A percentile compares a stretch with the other conserved stretches of the same genome.
Evolutionary conservation across 805 yeast species (phyloP).

Genomic region (Wickerhamomyces kurtzmanii): DNA sequence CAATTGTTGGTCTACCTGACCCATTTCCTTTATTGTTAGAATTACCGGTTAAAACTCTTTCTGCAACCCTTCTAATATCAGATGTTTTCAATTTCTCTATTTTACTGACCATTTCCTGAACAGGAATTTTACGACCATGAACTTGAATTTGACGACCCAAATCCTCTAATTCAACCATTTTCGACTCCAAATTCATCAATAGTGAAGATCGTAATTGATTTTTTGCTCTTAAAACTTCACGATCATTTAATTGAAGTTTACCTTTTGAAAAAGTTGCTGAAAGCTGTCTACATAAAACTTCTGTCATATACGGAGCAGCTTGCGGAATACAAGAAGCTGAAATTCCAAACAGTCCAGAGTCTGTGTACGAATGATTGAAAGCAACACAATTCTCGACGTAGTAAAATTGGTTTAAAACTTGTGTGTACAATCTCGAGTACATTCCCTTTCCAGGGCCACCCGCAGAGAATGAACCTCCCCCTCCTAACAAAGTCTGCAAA

Average conservation of each 20-base stretch:
- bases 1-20: slow-evolving; percentile 69
- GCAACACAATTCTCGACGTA: slow-evolving; percentile 83
- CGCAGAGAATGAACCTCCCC: slow-evolving; percentile 96
- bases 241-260: slow-evolving; percentile 51
- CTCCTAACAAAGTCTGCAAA: slow-evolving; percentile 84
- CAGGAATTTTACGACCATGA: slow-evolving; percentile 65
- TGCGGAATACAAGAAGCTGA: slow-evolving; percentile 78
- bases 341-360: slow-evolving; percentile 87
- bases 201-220: slow-evolving; percentile 83
- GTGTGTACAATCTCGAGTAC: slow-evolving; percentile 89
- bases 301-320: slow-evolving; percentile 78
- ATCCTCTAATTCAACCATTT: slow-evolving; percentile 90
- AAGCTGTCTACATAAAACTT: slow-evolving; percentile 62
- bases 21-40: slow-evolving; percentile 36
- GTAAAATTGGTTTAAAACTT: slow-evolving; percentile 85
- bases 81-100: slow-evolving; percentile 58
- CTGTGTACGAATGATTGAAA: slow-evolving; percentile 84
- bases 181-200: slow-evolving; percentile 88
- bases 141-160: slow-evolving; percentile 90
- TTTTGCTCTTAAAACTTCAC: slow-evolving; percentile 82
- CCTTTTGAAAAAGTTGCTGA: slow-evolving; percentile 38
- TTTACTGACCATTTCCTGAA: slow-evolving; percentile 70
- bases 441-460: slow-evolving; percentile 99
- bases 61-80: slow-evolving; percentile 70
- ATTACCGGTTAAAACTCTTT: slow-evolving; percentile 62